These are phyloP conservation scores for Komagataella pseudopastoris DNA, from an alignment of 805 yeast species.

Conservation along the genomic window DNA sequence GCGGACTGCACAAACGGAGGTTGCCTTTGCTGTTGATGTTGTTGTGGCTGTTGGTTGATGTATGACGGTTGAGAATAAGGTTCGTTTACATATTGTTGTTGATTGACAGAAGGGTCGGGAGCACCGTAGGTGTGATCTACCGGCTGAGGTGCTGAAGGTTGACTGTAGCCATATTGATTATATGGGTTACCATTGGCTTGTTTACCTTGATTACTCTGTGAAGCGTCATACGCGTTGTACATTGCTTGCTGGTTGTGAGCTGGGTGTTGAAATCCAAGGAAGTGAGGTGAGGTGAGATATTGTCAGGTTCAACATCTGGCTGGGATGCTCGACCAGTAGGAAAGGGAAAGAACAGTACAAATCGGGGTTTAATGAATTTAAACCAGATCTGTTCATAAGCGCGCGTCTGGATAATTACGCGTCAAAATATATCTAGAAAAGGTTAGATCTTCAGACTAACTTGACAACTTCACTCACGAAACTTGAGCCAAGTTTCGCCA, in stretches of 20 bases:
- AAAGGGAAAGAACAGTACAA: not conserved
- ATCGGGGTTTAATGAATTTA: not conserved
- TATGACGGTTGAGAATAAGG: not conserved
- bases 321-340: not conserved
- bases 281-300: not conserved
- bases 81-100: not conserved
- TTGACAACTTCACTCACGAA: not conserved
- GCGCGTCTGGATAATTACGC: not conserved
- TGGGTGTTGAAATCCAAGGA: not conserved
- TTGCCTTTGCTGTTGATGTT: conserved; percentile 14
- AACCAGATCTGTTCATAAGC: not conserved
- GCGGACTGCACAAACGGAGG: conserved; percentile 4
- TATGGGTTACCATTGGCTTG: not conserved
- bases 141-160: not conserved
- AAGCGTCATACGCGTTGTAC: not conserved
- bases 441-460: not conserved
- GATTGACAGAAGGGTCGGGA: not conserved
- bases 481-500: not conserved
- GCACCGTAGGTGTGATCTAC: not conserved
- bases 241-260: not conserved
- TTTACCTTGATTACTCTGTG: not conserved
- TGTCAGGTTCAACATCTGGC: not conserved
- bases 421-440: not conserved
- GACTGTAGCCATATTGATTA: not conserved
- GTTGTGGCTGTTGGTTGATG: not conserved